Evolutionary conservation across 495 filamentous ascomycete genomes (phyloP).

Genomic region (Parathielavia hyrcaniae): DNA sequence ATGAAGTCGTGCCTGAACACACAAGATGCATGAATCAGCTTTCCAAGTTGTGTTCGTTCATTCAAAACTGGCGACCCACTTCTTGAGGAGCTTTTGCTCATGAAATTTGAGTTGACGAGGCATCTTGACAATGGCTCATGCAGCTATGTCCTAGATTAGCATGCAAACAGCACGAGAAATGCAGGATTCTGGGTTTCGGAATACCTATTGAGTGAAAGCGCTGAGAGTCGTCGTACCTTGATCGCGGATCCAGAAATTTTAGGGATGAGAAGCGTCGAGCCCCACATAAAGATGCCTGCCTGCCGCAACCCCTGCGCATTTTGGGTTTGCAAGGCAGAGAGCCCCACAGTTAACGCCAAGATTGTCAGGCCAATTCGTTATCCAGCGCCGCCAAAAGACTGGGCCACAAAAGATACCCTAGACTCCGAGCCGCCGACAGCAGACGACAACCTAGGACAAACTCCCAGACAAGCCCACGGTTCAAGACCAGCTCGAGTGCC

Average conservation of each 20-base stretch:
- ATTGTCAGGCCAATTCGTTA: slow-evolving; percentile 12
- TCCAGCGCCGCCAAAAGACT: slow-evolving; percentile 1
- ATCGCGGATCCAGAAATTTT: slow-evolving; percentile 18
- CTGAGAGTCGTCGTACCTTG: neutral
- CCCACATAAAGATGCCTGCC: slow-evolving; percentile 17
- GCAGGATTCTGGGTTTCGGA: neutral
- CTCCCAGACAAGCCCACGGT: neutral
- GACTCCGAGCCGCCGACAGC: neutral
- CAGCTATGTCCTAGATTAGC: neutral
- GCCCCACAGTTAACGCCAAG: neutral
- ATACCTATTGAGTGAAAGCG: neutral
- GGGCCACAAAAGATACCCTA: slow-evolving; percentile 5
- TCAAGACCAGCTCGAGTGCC: neutral
- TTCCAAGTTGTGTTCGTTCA: neutral
- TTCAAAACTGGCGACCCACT: slow-evolving; percentile 1
- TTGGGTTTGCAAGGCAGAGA: neutral
- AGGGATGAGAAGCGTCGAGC: slow-evolving; percentile 10
- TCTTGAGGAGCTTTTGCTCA: slow-evolving; percentile 31
- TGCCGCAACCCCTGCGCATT: slow-evolving; percentile 13
- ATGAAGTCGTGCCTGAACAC: slow-evolving; percentile 88
- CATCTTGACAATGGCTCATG: slow-evolving; percentile 51
- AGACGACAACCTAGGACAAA: too few relatives aligned
- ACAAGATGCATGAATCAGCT: neutral
- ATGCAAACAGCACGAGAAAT: neutral
- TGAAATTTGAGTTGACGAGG: slow-evolving; percentile 80